phyloP scores from a whole-genome alignment of 116 monocot genomes.

The Zostera marina region DNA sequence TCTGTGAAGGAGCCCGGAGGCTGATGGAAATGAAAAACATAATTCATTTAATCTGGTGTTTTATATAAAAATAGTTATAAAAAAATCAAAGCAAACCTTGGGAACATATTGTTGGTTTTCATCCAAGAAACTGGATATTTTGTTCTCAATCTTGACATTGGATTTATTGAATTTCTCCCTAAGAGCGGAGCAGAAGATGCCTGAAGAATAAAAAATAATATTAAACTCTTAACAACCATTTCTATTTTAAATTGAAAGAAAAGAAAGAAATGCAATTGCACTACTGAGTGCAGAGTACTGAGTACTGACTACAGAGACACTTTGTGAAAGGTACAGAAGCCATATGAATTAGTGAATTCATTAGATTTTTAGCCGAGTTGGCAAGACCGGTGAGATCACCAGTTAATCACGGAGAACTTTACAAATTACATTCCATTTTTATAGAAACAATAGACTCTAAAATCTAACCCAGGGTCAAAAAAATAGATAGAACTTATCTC shows the following conservation, averaged over 20 bases:
- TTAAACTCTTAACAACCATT: background rate
- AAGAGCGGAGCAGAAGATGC: background rate
- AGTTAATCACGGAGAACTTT: too few species aligned
- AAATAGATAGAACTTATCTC: too few species aligned
- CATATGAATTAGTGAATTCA: too few species aligned
- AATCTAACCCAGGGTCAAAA: too few species aligned
- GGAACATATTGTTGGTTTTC: background rate
- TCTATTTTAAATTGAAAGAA: background rate
- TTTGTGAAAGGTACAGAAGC: too few species aligned
- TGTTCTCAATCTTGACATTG: background rate
- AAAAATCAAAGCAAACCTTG: background rate
- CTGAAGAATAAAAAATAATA: background rate
- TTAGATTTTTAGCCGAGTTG: too few species aligned
- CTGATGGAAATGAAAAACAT: slow-evolving; percentile 5
- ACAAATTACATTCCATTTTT: background rate
- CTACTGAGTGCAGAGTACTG: too few species aligned
- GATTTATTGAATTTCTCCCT: background rate
- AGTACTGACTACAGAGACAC: too few species aligned
- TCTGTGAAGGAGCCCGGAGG: background rate
- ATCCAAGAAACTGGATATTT: slow-evolving; percentile 1
- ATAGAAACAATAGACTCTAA: background rate
- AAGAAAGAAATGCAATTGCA: background rate
- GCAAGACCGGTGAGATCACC: too few species aligned
- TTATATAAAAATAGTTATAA: background rate
- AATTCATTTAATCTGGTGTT: background rate